phyloP scores from a whole-genome alignment of 2,329 filamentous ascomycete species.

The Fusarium illudens region DNA sequence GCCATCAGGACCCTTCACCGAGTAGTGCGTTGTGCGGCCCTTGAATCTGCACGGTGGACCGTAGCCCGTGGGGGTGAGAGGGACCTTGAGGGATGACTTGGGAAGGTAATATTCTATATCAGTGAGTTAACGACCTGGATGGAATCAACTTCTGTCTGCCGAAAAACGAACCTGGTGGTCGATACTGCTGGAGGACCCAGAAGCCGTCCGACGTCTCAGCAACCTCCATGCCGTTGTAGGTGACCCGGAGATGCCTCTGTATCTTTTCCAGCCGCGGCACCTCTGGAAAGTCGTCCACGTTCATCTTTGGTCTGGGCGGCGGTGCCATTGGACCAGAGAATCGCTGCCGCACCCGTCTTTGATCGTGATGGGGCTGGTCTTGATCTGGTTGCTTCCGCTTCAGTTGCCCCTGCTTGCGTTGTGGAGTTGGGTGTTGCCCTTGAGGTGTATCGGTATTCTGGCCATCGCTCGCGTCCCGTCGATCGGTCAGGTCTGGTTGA shows the following conservation, averaged over 20 bases:
- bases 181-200: constrained; percentile 70
- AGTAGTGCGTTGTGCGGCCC: constrained; percentile 66
- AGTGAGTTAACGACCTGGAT: neutral
- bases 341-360: neutral
- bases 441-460: neutral
- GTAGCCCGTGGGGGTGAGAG: constrained; percentile 56
- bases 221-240: constrained; percentile 62
- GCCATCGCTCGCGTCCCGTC: neutral
- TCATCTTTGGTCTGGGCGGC: constrained; percentile 46
- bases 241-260: constrained; percentile 63
- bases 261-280: constrained; percentile 65
- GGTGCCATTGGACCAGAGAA: neutral
- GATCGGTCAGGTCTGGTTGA: neutral
- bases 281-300: constrained; percentile 66
- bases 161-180: constrained; percentile 63
- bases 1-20: constrained; percentile 52
- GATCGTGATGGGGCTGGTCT: neutral
- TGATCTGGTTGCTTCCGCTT: neutral
- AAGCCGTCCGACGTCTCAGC: constrained; percentile 67
- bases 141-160: neutral
- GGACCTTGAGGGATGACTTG: constrained; percentile 56
- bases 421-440: neutral
- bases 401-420: neutral
- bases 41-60: constrained; percentile 68
- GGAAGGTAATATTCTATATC: constrained; percentile 67